Percentiles rank a stretch among this genome's conserved stretches.
Conservation (phyloP, 768 basidiomycete genomes). For the Suillus americanus region DNA sequence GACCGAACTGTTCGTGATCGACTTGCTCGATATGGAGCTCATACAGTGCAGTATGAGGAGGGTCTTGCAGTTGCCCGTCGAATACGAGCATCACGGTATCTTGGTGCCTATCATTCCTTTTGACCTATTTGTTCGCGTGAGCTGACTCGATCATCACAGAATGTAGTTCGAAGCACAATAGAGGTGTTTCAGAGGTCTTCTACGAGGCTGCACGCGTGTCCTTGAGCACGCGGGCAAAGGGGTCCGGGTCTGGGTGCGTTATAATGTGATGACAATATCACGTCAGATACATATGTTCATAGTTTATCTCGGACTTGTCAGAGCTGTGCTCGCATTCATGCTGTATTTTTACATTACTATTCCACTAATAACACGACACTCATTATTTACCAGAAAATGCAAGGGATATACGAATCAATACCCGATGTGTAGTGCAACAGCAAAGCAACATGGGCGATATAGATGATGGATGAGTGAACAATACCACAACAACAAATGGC, state of each 20-base stretch:
- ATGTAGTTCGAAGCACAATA: conserved; percentile 96
- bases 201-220: conserved; percentile 89
- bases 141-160: conserved; percentile 45
- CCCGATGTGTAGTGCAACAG: not conserved
- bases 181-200: conserved; percentile 92
- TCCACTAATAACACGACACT: conserved; percentile 1
- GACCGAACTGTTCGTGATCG: conserved; percentile 72
- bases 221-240: conserved; percentile 70
- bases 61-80: conserved; percentile 85
- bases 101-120: conserved; percentile 57
- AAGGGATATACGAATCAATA: conserved; percentile 1
- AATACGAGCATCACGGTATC: conserved; percentile 90
- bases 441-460: not conserved
- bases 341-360: conserved; percentile 6
- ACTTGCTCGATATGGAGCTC: conserved; percentile 65
- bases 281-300: not conserved
- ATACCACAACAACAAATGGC: not conserved
- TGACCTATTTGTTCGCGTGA: not conserved
- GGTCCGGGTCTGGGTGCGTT: conserved; percentile 55
- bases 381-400: not conserved
- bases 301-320: not conserved
- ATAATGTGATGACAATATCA: conserved; percentile 47
- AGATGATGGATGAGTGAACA: not conserved
- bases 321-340: conserved; percentile 4
- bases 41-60: conserved; percentile 89